Evolutionary conservation across 805 yeast genomes (phyloP), one percentile per base, ranked within the genome.

Genomic region (Myxozyma nipponensis): DNA sequence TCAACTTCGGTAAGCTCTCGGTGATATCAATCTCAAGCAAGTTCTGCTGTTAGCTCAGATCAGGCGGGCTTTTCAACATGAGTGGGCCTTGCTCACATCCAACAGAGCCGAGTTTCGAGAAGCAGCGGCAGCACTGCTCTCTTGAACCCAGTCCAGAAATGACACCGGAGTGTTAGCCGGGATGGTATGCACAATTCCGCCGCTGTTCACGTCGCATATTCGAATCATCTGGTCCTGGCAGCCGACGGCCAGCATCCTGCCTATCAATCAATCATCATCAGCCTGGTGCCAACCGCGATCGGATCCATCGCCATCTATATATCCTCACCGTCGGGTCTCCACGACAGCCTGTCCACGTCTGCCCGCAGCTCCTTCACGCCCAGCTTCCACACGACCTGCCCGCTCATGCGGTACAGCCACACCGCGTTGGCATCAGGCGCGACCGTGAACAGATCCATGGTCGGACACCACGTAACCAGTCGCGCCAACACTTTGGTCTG

Each of bases 251-350:
- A 58, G 34, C 41, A 47, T 21, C 23, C 43, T 46, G 10, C 59
- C 59, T 56, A 37, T 2, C 24, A 10, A 13, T 10, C 9, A 46
- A 17, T 6, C 13, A 21, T 7, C 15, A 23, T 19, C 5, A 7
- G 7, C 10, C 7, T 19, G 5, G 19, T n/a, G n/a, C n/a, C n/a
- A n/a, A n/a, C n/a, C n/a, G n/a, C n/a, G n/a, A n/a, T n/a, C n/a
- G n/a, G n/a, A n/a, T n/a, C 21, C 21, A 35, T 35, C 9, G 6
- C 15, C 6, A 35, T n/a, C 38, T 35, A 6, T 7, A 35, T 6
- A 35, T 35, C 9, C 38, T 42, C 39, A 49, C 62, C 62, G 39
- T 58, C 62, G 7, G 56, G 56, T 23, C 47, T 50, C 62, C 62
- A 58, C 2, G 48, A 18, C 4, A 58, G 5, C 3, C 23, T 5